A percentile compares a stretch with the other conserved stretches of the same genome.
These are phyloP conservation scores for Vitis hybrid DNA, from an alignment of 177 flowering plant species.

Conservation along the genomic window DNA sequence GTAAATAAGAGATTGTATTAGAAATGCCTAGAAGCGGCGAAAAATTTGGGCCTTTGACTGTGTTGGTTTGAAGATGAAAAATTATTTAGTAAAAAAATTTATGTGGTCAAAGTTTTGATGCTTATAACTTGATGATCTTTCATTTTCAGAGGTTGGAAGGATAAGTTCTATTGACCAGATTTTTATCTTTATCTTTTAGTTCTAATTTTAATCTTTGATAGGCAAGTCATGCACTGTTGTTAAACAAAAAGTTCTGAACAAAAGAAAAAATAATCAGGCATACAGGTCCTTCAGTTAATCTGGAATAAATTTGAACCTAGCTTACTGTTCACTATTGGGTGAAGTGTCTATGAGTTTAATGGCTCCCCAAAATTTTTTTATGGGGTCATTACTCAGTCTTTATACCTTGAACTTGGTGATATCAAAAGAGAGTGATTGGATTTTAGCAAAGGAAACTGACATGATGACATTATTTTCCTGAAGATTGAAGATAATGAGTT, in stretches of 20 bases:
- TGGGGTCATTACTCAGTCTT: neutral
- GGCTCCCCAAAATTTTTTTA: neutral
- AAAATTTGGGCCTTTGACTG: too few relatives aligned
- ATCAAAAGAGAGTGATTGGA: neutral
- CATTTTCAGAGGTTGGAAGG: too few relatives aligned
- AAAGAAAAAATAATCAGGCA: neutral
- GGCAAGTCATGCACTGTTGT: neutral
- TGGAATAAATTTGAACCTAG: neutral
- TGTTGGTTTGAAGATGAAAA: too few relatives aligned
- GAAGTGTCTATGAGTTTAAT: neutral
- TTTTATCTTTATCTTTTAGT: too few relatives aligned
- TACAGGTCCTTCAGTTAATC: neutral
- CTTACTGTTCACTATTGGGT: neutral
- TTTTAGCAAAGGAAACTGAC: conserved; percentile 5
- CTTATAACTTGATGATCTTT: too few relatives aligned
- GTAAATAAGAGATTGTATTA: too few relatives aligned
- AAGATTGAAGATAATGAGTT: conserved; percentile 45
- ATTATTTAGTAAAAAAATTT: too few relatives aligned
- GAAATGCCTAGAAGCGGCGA: too few relatives aligned
- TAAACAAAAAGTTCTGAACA: neutral
- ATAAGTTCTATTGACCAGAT: too few relatives aligned
- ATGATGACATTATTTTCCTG: conserved; percentile 10
- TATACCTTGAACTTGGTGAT: neutral
- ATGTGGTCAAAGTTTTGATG: too few relatives aligned
- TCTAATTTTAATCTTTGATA: neutral